phyloP scores from a whole-genome alignment of 2,329 filamentous ascomycete genomes.

The Xylariaceae sp. region DNA sequence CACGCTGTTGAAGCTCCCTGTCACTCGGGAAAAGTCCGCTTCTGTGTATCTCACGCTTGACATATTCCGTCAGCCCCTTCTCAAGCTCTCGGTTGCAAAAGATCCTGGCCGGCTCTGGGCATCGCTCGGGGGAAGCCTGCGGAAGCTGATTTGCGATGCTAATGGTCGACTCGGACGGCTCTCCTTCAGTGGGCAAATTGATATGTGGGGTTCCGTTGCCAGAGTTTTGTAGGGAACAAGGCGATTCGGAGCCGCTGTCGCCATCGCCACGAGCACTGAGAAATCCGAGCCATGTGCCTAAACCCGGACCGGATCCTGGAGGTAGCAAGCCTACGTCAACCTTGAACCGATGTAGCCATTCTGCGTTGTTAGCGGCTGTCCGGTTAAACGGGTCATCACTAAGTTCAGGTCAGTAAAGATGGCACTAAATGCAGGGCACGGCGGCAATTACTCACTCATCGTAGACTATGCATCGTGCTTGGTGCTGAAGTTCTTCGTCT shows the following conservation, averaged over 20 bases:
- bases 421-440: neutral
- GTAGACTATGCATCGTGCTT: slow-evolving; percentile 58
- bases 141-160: slow-evolving; percentile 45
- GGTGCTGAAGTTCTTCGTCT: slow-evolving; percentile 58
- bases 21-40: slow-evolving; percentile 43
- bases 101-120: slow-evolving; percentile 43
- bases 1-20: slow-evolving; percentile 41
- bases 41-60: slow-evolving; percentile 36
- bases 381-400: slow-evolving; percentile 61
- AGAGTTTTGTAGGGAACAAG: slow-evolving; percentile 44
- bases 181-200: slow-evolving; percentile 34
- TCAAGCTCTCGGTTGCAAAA: slow-evolving; percentile 58
- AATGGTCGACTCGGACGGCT: slow-evolving; percentile 39
- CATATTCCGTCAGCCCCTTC: slow-evolving; percentile 45
- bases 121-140: slow-evolving; percentile 39
- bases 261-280: slow-evolving; percentile 46
- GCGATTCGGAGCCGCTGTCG: slow-evolving; percentile 51
- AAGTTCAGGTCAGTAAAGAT: neutral
- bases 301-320: slow-evolving; percentile 45
- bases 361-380: slow-evolving; percentile 56
- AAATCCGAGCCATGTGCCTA: slow-evolving; percentile 34
- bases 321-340: slow-evolving; percentile 48
- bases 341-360: slow-evolving; percentile 60
- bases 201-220: slow-evolving; percentile 30
- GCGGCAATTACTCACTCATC: slow-evolving; percentile 53